A percentile compares a stretch with the other conserved stretches of the same genome.
Conservation (phyloP, 2,329 filamentous ascomycete genomes). For the Paramyrothecium sp. region DNA sequence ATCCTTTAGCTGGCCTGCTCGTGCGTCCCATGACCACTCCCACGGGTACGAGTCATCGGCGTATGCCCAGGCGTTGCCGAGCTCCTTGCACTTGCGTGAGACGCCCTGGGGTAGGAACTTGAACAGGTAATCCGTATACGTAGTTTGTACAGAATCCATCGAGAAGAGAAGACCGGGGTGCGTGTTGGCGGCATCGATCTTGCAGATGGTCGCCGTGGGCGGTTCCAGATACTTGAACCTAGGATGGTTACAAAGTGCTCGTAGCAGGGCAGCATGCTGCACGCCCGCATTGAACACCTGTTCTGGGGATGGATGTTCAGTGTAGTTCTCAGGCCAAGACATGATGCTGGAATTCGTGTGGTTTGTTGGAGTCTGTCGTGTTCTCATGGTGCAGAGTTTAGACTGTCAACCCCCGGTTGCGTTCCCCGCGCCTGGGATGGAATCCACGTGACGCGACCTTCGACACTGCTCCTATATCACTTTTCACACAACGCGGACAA, state of each 20-base stretch:
- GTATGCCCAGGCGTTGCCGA: neutral
- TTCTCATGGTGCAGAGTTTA: too few relatives aligned
- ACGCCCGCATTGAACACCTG: too few relatives aligned
- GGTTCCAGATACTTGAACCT: neutral
- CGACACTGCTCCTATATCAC: too few relatives aligned
- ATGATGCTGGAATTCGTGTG: too few relatives aligned
- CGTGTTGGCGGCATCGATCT: neutral
- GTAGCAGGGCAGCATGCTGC: neutral
- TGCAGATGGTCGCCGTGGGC: neutral
- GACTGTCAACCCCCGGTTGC: too few relatives aligned
- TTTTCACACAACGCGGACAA: too few relatives aligned
- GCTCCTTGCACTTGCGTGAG: neutral
- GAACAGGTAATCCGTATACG: neutral
- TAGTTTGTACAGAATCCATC: neutral
- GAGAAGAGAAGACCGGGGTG: neutral
- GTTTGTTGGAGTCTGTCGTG: too few relatives aligned
- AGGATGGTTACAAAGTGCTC: neutral
- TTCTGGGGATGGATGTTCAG: too few relatives aligned
- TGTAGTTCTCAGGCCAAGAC: too few relatives aligned
- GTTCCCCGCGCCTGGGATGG: too few relatives aligned
- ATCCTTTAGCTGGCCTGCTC: neutral
- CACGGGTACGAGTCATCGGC: neutral
- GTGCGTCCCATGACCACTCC: neutral
- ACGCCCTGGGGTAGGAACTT: neutral
- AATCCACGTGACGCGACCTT: too few relatives aligned